phyloP scores from a whole-genome alignment of 2,329 filamentous ascomycete genomes.

The Arthrinium phaeospermum region DNA sequence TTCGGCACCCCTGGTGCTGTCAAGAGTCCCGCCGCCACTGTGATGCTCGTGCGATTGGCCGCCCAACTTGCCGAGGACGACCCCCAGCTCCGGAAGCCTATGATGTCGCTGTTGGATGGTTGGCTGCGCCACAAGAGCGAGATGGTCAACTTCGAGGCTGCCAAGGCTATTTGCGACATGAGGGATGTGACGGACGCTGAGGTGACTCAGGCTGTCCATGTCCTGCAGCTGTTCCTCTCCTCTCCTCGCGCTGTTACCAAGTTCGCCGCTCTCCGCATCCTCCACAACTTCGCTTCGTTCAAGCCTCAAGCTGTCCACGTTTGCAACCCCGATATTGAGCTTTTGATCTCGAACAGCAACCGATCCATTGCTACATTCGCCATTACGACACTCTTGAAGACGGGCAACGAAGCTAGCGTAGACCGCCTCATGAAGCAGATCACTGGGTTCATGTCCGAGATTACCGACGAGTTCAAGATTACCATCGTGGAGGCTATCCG shows the following conservation, averaged over 20 bases:
- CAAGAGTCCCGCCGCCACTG: slow-evolving; percentile 90
- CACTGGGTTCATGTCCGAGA: slow-evolving; percentile 96
- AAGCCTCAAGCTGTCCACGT: slow-evolving; percentile 90
- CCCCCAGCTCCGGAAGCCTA: slow-evolving; percentile 83
- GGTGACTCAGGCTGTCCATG: slow-evolving; percentile 89
- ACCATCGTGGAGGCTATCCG: slow-evolving; percentile 99
- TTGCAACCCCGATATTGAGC: slow-evolving; percentile 97
- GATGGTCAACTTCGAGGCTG: slow-evolving; percentile 99
- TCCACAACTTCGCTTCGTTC: slow-evolving; percentile 96
- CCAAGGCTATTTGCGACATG: slow-evolving; percentile 96
- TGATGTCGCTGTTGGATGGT: slow-evolving; percentile 95
- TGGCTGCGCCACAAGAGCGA: slow-evolving; percentile 99
- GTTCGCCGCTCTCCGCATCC: slow-evolving; percentile 93
- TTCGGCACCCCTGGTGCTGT: slow-evolving; percentile 90
- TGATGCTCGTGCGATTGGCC: slow-evolving; percentile 91
- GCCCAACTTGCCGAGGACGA: slow-evolving; percentile 96
- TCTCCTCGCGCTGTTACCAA: slow-evolving; percentile 96
- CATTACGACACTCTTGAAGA: slow-evolving; percentile 97
- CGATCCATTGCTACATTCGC: slow-evolving; percentile 97
- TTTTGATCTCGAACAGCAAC: slow-evolving; percentile 95
- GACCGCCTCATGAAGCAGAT: slow-evolving; percentile 99
- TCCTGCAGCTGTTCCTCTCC: slow-evolving; percentile 94
- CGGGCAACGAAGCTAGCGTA: slow-evolving; percentile 95
- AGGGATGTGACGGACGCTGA: slow-evolving; percentile 91
- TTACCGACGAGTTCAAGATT: slow-evolving; percentile 99